These are phyloP conservation scores for Coemansia sp. DNA, from an alignment of 192 early-diverging fungal genomes.

Conservation along the genomic window DNA sequence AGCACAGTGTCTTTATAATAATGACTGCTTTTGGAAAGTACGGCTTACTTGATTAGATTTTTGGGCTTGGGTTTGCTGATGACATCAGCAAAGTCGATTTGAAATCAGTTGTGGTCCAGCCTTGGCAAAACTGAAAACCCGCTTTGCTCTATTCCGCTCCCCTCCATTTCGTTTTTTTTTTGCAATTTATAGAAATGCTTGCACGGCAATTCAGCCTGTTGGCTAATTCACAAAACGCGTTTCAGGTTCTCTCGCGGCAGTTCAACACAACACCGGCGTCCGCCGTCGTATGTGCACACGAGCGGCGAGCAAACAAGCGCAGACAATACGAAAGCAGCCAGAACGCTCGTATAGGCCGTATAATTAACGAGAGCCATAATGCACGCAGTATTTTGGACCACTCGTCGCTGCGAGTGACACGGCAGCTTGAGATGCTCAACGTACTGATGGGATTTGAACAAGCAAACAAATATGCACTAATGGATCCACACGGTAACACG, in stretches of 20 bases:
- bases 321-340: not conserved
- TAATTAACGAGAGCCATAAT: not conserved
- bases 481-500: conserved; percentile 61
- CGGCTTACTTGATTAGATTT: too few relatives aligned
- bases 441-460: conserved; percentile 73
- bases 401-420: conserved; percentile 23
- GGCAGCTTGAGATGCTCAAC: conserved; percentile 87
- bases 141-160: too few relatives aligned
- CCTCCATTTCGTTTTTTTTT: not conserved
- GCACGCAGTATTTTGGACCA: conserved; percentile 9
- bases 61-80: too few relatives aligned
- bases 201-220: not conserved
- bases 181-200: not conserved
- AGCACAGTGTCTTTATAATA: not conserved
- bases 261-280: not conserved
- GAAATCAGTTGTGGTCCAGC: too few relatives aligned
- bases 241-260: not conserved
- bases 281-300: not conserved
- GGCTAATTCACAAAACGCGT: not conserved
- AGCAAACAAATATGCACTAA: conserved; percentile 82
- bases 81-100: too few relatives aligned
- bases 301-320: not conserved
- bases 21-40: not conserved
- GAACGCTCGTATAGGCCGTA: not conserved
- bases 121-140: too few relatives aligned